Conservation (phyloP, 148 eudicot species). For the Euryodendron excelsum region DNA sequence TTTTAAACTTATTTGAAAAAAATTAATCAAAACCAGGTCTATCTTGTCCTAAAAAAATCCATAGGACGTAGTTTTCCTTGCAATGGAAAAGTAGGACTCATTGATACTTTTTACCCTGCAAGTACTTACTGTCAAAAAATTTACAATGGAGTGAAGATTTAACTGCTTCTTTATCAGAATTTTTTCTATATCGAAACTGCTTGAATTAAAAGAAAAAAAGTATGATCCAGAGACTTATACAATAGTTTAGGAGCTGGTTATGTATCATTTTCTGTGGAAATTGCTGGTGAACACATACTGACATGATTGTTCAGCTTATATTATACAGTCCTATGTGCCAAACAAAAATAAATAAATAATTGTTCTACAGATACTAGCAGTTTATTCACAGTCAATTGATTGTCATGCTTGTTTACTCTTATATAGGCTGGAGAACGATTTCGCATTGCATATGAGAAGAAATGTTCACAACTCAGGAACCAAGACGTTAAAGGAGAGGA, state of each 20-base stretch:
- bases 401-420: constrained; percentile 8
- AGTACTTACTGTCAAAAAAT: background rate
- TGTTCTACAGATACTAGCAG: too few relatives aligned
- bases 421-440: constrained; percentile 78
- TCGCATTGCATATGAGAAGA: constrained; percentile 84
- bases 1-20: too few relatives aligned
- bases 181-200: background rate
- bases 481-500: constrained; percentile 86
- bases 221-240: background rate
- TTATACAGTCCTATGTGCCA: background rate
- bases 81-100: too few relatives aligned
- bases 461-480: constrained; percentile 67
- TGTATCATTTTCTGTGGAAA: background rate
- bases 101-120: background rate
- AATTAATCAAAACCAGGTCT: too few relatives aligned
- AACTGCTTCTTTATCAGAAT: background rate
- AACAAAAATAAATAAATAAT: background rate
- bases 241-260: background rate
- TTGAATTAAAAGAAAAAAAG: background rate
- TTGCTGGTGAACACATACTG: background rate
- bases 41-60: too few relatives aligned
- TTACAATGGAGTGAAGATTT: background rate
- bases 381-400: background rate
- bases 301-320: background rate
- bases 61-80: too few relatives aligned